Base-by-base conservation (phyloP, 768 basidiomycete species). In the Boletus subcaerulescens region DNA sequence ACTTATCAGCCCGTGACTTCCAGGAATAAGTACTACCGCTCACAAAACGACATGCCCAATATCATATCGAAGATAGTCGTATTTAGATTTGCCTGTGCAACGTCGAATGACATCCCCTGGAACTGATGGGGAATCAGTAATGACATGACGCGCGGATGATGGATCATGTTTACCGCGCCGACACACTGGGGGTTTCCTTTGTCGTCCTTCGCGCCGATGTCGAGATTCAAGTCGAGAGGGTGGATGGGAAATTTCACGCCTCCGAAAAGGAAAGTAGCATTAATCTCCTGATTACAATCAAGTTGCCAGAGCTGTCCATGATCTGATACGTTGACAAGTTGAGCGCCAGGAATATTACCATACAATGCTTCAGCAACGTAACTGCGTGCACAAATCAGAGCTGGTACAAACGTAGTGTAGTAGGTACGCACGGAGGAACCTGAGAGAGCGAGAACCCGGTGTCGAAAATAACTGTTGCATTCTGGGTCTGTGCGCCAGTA, bases 21-120 rank as follows among this genome's bases (percentile, higher is more conserved):
- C 36, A 40, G 44, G 41, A 38, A 45, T 26, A 17, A 60, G 60
- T 20, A 14, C 1, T 0, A 49, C 24, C 8, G 76, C 83, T 62
- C 60, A 86, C 86, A 68, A 72, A 88, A 89, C 10, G 81, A 77
- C 85, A 89, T 89, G 52, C 88, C 88, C 43, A 89, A 74, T 43
- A 89, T 79, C 66, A 85, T 78, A 62, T 89, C 87, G 57, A 77
- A 89, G 39, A 53, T 14, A 26, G 60, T 50, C 1, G 54, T 36
- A 9, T 42, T 41, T 0, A 24, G 0, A 29, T 9, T 29, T 8
- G 1, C 29, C 2, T 52, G 14, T 29, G 67, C 74, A 29, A 78
- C 73, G 46, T 78, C 73, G 45, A 77, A 81, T 9, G 80, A 77
- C 41, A 82, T 79, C 7, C 87, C 87, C 59, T 89, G 88, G 73